Conservation (phyloP, 495 filamentous ascomycete species). For the Penicillium manginii region DNA sequence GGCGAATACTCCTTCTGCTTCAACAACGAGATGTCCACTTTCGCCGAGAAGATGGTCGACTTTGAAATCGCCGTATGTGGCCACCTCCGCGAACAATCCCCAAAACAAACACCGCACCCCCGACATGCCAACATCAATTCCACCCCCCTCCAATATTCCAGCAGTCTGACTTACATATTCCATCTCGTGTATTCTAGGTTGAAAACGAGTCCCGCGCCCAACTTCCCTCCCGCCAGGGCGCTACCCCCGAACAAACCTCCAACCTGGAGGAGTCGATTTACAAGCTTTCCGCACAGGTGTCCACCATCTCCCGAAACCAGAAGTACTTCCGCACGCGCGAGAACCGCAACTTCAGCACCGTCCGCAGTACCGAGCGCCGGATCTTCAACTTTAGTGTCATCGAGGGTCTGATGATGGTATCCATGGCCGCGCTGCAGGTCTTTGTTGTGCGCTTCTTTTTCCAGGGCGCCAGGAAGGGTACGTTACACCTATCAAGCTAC, state of each 20-base stretch:
- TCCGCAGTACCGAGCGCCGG: conserved; percentile 89
- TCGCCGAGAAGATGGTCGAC: conserved; percentile 96
- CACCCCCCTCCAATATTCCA: not conserved
- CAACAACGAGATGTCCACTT: conserved; percentile 97
- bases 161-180: conserved; percentile 10
- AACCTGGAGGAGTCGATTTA: conserved; percentile 93
- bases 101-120: conserved; percentile 3
- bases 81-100: conserved; percentile 6
- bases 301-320: conserved; percentile 96
- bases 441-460: conserved; percentile 99
- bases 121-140: not conserved
- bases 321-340: conserved; percentile 99
- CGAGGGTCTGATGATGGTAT: conserved; percentile 88
- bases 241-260: conserved; percentile 86
- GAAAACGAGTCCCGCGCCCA: conserved; percentile 86
- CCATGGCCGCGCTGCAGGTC: conserved; percentile 96
- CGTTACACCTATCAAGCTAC: conserved; percentile 26
- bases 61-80: conserved; percentile 91
- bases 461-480: conserved; percentile 82
- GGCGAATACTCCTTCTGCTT: conserved; percentile 99
- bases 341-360: conserved; percentile 98
- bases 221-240: conserved; percentile 89
- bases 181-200: conserved; percentile 57
- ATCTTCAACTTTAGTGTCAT: conserved; percentile 98
- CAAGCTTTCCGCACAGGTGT: conserved; percentile 91